phyloP scores from a whole-genome alignment of 441 rosid genomes.

The Sinapis alba region DNA sequence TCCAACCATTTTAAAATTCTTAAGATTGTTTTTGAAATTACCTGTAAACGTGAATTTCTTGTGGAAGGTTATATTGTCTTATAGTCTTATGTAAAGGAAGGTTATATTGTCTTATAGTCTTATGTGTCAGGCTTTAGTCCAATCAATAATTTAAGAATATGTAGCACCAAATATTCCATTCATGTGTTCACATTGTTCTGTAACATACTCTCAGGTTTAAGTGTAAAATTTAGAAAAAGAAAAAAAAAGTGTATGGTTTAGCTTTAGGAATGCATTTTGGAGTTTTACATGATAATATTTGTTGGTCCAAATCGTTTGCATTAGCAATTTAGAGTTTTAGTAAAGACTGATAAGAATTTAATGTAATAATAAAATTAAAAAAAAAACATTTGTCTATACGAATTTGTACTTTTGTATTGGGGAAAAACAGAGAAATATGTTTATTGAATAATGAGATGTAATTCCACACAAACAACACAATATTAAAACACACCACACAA shows the following conservation, averaged over 20 bases:
- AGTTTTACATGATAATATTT: background rate
- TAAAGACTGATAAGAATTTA: background rate
- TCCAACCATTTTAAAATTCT: background rate
- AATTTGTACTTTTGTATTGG: background rate
- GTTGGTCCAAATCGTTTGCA: background rate
- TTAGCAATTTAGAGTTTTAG: background rate
- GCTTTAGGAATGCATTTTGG: background rate
- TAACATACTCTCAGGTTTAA: background rate
- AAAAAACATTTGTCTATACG: background rate
- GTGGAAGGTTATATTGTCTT: background rate
- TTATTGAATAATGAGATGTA: background rate
- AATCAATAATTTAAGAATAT: background rate
- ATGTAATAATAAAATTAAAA: background rate
- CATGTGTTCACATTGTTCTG: background rate
- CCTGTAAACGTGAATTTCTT: background rate
- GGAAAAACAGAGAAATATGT: background rate
- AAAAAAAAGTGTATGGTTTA: background rate
- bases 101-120: background rate
- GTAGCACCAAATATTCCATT: background rate
- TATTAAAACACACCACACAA: background rate
- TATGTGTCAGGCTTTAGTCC: background rate
- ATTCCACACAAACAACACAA: background rate
- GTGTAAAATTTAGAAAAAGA: too few relatives aligned
- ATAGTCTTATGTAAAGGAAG: background rate
- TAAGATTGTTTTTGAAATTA: background rate